A percentile compares a stretch with the other conserved stretches of the same genome.
These are phyloP conservation scores for Hymenoscyphus fructigenus DNA, from an alignment of 2,329 filamentous ascomycete species.

Conservation along the genomic window DNA sequence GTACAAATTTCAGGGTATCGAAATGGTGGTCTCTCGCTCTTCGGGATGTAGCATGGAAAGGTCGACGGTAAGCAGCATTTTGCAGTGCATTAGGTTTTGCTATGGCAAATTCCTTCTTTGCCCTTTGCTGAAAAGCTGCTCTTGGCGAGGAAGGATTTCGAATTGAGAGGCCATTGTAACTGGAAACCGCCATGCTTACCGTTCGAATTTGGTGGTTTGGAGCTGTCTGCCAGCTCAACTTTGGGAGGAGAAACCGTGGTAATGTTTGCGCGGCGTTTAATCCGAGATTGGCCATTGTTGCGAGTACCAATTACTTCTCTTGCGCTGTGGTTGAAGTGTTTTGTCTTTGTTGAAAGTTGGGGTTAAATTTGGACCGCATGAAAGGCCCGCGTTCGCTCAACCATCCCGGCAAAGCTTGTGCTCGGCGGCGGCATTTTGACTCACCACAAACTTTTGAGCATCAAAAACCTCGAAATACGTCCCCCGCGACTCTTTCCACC, in stretches of 20 bases:
- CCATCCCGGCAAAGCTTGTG: background rate
- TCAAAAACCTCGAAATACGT: constrained; percentile 4
- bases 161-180: constrained; percentile 13
- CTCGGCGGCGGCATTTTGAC: constrained; percentile 1
- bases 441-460: constrained; percentile 5
- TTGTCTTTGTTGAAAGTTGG: constrained; percentile 2
- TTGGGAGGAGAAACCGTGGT: constrained; percentile 36
- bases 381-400: background rate
- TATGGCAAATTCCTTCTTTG: constrained; percentile 8
- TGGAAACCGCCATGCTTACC: constrained; percentile 24
- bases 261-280: constrained; percentile 27
- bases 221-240: constrained; percentile 35
- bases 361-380: background rate
- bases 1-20: constrained; percentile 96
- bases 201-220: constrained; percentile 27
- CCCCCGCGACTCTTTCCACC: background rate
- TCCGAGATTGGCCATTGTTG: constrained; percentile 30
- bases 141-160: background rate
- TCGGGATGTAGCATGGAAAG: constrained; percentile 67
- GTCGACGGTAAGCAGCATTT: constrained; percentile 33
- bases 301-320: background rate
- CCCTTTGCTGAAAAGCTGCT: background rate
- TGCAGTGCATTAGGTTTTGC: constrained; percentile 24
- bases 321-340: background rate
- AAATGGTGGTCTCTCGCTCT: constrained; percentile 84